phyloP scores from a whole-genome alignment of 352 stramenopile species.

The Phytophthora pisi region DNA sequence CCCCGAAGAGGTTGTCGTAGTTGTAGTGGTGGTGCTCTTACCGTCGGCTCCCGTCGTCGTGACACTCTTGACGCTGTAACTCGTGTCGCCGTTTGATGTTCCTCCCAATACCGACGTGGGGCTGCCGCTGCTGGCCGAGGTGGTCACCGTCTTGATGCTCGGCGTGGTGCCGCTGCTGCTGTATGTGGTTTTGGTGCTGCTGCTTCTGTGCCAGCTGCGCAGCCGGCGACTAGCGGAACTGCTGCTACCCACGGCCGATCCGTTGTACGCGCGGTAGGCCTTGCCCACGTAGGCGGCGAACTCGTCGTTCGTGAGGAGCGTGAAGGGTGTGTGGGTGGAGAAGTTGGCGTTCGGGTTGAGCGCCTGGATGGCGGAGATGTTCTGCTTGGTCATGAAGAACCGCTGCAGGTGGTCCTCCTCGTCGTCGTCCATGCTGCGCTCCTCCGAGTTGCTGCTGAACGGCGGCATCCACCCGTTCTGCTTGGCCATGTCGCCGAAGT shows the following conservation, averaged over 20 bases:
- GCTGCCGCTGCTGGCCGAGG: constrained; percentile 19
- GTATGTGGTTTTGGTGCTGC: constrained; percentile 32
- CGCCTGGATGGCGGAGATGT: constrained; percentile 37
- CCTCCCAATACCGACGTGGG: constrained; percentile 12
- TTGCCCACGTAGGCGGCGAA: constrained; percentile 47
- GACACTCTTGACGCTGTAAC: constrained; percentile 21
- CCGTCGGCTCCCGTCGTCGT: constrained; percentile 30
- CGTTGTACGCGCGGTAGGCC: constrained; percentile 29
- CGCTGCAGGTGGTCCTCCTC: constrained; percentile 49
- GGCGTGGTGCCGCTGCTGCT: constrained; percentile 3
- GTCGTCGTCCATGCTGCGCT: constrained; percentile 37
- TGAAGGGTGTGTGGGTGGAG: constrained; percentile 59
- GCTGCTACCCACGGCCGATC: constrained; percentile 7
- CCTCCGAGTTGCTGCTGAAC: constrained; percentile 25
- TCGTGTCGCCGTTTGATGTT: constrained; percentile 1
- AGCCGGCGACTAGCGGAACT: constrained; percentile 23
- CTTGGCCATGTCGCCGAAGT: constrained; percentile 35
- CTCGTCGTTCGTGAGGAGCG: constrained; percentile 58
- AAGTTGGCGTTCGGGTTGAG: constrained; percentile 55
- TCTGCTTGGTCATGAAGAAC: constrained; percentile 57
- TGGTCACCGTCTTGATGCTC: constrained; percentile 19
- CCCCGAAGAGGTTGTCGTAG: constrained; percentile 29
- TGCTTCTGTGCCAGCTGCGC: constrained; percentile 29
- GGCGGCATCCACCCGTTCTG: constrained; percentile 41
- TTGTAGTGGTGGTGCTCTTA: constrained; percentile 27